Conservation (phyloP, 2,329 filamentous ascomycete species). For the Calcarisporium arbuscula region DNA sequence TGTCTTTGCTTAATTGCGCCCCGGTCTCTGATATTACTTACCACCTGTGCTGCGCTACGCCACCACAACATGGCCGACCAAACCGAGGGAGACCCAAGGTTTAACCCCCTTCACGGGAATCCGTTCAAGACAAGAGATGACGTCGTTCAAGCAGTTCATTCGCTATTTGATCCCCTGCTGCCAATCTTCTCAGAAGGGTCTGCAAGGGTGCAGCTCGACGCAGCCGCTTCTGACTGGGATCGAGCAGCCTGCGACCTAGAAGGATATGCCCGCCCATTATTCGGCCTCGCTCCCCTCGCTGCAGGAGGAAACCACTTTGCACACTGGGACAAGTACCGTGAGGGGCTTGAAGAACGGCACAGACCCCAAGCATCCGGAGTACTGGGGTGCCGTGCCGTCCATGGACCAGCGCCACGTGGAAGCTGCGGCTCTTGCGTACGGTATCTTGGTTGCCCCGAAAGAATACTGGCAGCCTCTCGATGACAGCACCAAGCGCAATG, state of each 20-base stretch:
- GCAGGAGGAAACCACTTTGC: slow-evolving; percentile 1
- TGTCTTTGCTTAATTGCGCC: too few species aligned
- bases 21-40: too few species aligned
- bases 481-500: not conserved
- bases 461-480: slow-evolving; percentile 3
- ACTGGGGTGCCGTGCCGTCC: slow-evolving; percentile 1
- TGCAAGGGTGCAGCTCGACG: slow-evolving; percentile 2
- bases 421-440: slow-evolving; percentile 3
- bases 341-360: slow-evolving; percentile 3
- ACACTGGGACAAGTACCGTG: slow-evolving; percentile 1
- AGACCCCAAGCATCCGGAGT: slow-evolving; percentile 1
- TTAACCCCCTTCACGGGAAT: slow-evolving; percentile 3
- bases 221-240: slow-evolving; percentile 2
- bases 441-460: slow-evolving; percentile 1
- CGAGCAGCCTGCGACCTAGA: slow-evolving; percentile 3
- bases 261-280: slow-evolving; percentile 2
- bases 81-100: slow-evolving; percentile 4
- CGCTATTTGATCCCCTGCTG: slow-evolving; percentile 3
- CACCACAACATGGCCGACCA: not conserved
- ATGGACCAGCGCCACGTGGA: slow-evolving; percentile 4
- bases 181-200: slow-evolving; percentile 2
- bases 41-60: too few species aligned
- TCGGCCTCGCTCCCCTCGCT: slow-evolving; percentile 2
- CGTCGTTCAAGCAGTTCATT: slow-evolving; percentile 1
- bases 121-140: slow-evolving; percentile 3